Base-by-base conservation (phyloP, 495 filamentous ascomycete genomes). In the Penicillium longicatenatum region DNA sequence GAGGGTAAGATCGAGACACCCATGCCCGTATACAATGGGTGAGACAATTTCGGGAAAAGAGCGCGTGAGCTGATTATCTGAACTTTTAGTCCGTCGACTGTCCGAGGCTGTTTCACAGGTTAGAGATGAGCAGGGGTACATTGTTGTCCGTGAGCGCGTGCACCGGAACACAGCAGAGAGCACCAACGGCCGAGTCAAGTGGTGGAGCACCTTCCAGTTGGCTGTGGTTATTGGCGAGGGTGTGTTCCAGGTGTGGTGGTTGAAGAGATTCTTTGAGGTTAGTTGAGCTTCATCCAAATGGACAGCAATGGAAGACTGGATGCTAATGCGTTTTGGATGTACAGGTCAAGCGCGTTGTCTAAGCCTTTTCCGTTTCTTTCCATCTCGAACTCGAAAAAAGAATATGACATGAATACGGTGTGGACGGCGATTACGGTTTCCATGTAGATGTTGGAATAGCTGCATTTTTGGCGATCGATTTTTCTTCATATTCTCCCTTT, bases 171-270 rank as follows among this genome's bases (percentile, higher is more conserved):
- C 94, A 5, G 94, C 94, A 48, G 94, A 98, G 81, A 97, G 92
- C 83, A 98, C 94, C 55, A 98, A 98, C 74, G 84, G 86, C 59
- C 80, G 94, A 52, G 94, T 98, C 58, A 98, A 98, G 77, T 98
- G 94, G 94, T 98, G 95, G 95, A 97, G 93, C 71, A 84, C 98
- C 59, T 98, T 98, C 76, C 92, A 98, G 75, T 82, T 98, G 55
- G 84, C 86, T 50, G 89, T 98, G 54, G 82, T 98, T 47, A 80
- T 94, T 57, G 94, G 89, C 45, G 91, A 97, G 80, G 92, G 92
- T 65, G 79, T 97, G 50, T 98, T 98, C 81, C 94, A 98, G 77
- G 95, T 98, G 59, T 98, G 95, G 94, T 98, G 94, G 90, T 70
- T 98, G 73, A 93, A 96, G 82, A 79, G 95, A 68, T 98, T 98